Base-by-base conservation (phyloP, 2,329 filamentous ascomycete species). In the Aaosphaeria arxii region DNA sequence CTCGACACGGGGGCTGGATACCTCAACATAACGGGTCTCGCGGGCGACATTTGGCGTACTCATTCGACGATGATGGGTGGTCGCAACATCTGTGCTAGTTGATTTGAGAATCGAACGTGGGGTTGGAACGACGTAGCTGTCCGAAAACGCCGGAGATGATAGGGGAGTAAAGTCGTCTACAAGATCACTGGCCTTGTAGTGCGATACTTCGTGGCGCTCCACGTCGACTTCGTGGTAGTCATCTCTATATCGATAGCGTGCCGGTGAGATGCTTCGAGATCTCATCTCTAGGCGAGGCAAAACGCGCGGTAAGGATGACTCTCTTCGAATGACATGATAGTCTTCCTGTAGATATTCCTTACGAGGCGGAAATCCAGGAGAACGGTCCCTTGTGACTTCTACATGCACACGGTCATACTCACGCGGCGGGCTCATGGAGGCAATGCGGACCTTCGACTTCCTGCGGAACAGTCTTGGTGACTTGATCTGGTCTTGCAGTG, bases 381-480 rank as follows among this genome's bases (percentile, higher is more conserved):
- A 7, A 17, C 3, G 17, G 9, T 40, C 39, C 3, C 39, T 36
- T 9, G 9, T 36, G 9, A n/a, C n/a, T 9, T 36, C 9, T n/a
- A 36, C 33, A 36, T 36, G 33, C 9, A 36, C 39, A 11, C 39
- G 39, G 9, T 40, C 41, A 43, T 43, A 42, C 7, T 28, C 39
- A 32, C 24, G 44, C 9, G 38, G 50, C 3, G 63, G 62, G 31
- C 58, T 66, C 33, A 55, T 39, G 1, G 62, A 62, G 30, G 53
- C 58, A 4, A 56, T 42, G 1, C 55, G 54, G 7, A 56, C 43
- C n/a, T 48, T 48, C 35, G 45, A 57, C 13, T 47, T 51, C 35
- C 44, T 55, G 11, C 38, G 31, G 2, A 46, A 44, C 4, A 45
- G 53, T 6, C 45, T 40, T 6, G 57, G 51, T 11, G 47, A 53